Evolutionary conservation across 2,329 filamentous ascomycete species (phyloP).

Genomic region (Colletotrichum sansevieriae): DNA sequence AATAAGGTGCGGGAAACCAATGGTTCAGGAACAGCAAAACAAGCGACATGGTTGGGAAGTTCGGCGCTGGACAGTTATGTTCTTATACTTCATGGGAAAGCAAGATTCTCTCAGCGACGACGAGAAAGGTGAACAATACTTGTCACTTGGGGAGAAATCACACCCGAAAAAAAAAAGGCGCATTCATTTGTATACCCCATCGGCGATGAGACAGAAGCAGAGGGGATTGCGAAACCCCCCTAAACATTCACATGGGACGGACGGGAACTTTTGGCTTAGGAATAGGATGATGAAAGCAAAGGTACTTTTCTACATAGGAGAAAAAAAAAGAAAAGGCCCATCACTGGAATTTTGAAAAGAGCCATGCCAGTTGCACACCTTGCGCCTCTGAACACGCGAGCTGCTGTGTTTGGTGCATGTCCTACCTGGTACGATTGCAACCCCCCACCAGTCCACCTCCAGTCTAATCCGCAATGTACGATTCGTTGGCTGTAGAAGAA

Average conservation of each 20-base stretch:
- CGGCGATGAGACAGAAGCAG: too few relatives aligned
- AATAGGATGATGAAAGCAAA: neutral
- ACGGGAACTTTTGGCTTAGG: too few relatives aligned
- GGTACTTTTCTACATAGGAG: neutral
- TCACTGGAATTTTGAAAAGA: neutral
- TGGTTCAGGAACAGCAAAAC: neutral
- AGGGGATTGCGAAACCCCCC: too few relatives aligned
- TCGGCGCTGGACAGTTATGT: slow-evolving; percentile 8
- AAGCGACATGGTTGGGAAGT: slow-evolving; percentile 25
- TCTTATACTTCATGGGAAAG: neutral
- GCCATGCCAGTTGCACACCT: too few relatives aligned
- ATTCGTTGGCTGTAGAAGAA: slow-evolving; percentile 15
- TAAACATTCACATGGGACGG: too few relatives aligned
- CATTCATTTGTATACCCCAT: too few relatives aligned
- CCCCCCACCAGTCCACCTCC: neutral
- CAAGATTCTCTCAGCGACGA: neutral
- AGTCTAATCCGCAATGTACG: slow-evolving; percentile 4
- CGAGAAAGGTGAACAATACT: too few relatives aligned
- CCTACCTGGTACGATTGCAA: slow-evolving; percentile 5
- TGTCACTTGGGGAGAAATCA: too few relatives aligned
- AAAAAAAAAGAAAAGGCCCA: neutral
- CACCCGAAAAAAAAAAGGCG: too few relatives aligned
- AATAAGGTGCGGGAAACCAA: slow-evolving; percentile 28
- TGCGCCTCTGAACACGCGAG: neutral
- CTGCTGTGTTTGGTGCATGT: neutral